These are phyloP conservation scores for Candida insectorum DNA, from an alignment of 805 yeast genomes.

Conservation along the genomic window DNA sequence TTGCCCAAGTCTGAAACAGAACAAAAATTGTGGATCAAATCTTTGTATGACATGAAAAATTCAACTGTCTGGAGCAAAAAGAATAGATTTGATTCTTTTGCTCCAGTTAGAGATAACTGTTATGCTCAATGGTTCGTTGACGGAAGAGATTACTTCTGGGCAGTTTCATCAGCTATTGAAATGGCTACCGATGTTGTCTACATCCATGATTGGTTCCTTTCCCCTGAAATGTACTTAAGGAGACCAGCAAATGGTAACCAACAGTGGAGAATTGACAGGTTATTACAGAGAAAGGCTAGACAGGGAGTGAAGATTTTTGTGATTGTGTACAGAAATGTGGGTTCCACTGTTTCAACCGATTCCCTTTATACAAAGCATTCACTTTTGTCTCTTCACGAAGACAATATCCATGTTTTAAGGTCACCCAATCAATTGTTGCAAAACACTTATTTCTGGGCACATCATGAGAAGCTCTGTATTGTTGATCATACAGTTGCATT, in stretches of 20 bases:
- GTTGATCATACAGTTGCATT: constrained; percentile 87
- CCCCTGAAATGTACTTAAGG: constrained; percentile 89
- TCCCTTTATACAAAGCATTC: constrained; percentile 95
- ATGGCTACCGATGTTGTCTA: constrained; percentile 92
- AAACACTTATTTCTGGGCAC: constrained; percentile 97
- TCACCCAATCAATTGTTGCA: constrained; percentile 95
- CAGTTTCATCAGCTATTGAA: constrained; percentile 84
- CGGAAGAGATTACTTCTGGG: constrained; percentile 96
- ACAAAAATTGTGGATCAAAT: constrained; percentile 69
- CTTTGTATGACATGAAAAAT: constrained; percentile 66
- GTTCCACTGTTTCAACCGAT: constrained; percentile 88
- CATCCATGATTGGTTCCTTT: constrained; percentile 98
- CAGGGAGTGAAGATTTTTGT: constrained; percentile 93
- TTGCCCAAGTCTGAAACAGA: constrained; percentile 64
- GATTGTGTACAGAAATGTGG: constrained; percentile 90
- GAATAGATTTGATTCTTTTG: constrained; percentile 84
- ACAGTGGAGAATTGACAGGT: constrained; percentile 85
- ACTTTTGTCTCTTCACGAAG: constrained; percentile 71
- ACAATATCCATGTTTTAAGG: constrained; percentile 83
- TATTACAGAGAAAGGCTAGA: constrained; percentile 84
- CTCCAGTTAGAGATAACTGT: constrained; percentile 82
- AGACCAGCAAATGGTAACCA: constrained; percentile 96
- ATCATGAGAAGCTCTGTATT: constrained; percentile 88
- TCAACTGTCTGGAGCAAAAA: constrained; percentile 66
- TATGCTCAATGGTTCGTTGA: constrained; percentile 98